These are phyloP conservation scores for Saccharomycopsis fermentans DNA, from an alignment of 805 yeast species.

Conservation along the genomic window DNA sequence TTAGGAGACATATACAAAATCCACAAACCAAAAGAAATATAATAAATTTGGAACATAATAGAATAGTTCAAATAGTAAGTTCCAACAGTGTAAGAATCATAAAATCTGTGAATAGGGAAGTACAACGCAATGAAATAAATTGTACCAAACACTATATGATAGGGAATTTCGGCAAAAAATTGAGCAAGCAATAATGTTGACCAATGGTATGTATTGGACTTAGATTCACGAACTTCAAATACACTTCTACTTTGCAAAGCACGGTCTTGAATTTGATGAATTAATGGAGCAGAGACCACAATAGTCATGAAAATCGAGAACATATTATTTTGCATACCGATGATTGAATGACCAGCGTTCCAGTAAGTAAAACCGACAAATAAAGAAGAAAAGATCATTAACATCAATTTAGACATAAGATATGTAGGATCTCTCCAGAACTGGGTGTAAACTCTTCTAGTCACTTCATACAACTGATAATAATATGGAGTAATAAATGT, in stretches of 20 bases:
- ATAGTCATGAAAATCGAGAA: constrained; percentile 51
- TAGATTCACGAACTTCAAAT: constrained; percentile 60
- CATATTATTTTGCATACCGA: constrained; percentile 51
- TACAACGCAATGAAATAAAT: constrained; percentile 45
- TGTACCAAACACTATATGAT: constrained; percentile 39
- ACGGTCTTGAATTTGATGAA: constrained; percentile 54
- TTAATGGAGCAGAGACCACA: constrained; percentile 44
- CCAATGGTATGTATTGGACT: constrained; percentile 71
- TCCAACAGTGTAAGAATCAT: constrained; percentile 40
- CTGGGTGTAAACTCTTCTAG: constrained; percentile 32
- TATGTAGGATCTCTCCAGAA: constrained; percentile 56
- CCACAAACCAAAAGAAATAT: constrained; percentile 44
- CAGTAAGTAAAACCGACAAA: constrained; percentile 67
- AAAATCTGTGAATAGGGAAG: constrained; percentile 36
- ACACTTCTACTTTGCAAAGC: constrained; percentile 50
- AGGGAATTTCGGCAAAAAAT: constrained; percentile 50
- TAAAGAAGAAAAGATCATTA: constrained; percentile 41
- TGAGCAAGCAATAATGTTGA: constrained; percentile 44
- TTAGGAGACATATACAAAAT: constrained; percentile 50
- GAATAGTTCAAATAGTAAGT: constrained; percentile 40
- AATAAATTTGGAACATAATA: constrained; percentile 41
- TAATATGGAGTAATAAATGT: constrained; percentile 39
- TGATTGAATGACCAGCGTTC: constrained; percentile 40
- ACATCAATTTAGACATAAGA: constrained; percentile 48
- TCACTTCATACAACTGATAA: constrained; percentile 34